A percentile compares a stretch with the other conserved stretches of the same genome.
Evolutionary conservation across 306 rosid species (phyloP).

Genomic region (Acacia confusa): DNA sequence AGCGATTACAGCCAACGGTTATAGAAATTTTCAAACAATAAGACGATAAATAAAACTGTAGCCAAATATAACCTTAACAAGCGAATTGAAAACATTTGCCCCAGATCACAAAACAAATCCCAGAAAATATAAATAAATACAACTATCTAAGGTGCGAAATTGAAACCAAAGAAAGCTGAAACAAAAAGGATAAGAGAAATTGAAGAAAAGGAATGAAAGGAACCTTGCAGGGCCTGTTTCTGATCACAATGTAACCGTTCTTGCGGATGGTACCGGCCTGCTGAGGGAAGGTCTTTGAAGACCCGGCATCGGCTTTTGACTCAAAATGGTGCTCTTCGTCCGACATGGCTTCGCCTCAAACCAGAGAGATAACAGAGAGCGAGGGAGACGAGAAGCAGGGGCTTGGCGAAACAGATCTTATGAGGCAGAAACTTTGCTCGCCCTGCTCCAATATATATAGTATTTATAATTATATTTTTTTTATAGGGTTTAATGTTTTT

Average conservation of each 20-base stretch:
- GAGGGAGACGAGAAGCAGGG: background rate
- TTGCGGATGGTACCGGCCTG: conserved; percentile 73
- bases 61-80: background rate
- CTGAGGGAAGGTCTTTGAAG: conserved; percentile 73
- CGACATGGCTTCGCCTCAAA: conserved; percentile 44
- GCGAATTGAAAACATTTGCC: background rate
- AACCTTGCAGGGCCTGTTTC: conserved; percentile 74
- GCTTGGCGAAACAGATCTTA: background rate
- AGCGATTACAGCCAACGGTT: background rate
- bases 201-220: background rate
- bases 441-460: background rate
- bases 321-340: conserved; percentile 87
- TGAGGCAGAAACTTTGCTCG: background rate
- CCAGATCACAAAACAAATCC: background rate
- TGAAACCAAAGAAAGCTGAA: background rate
- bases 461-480: too few species aligned
- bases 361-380: background rate
- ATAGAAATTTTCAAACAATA: background rate
- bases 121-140: background rate
- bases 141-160: background rate
- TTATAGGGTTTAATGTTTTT: too few species aligned
- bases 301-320: conserved; percentile 78
- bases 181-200: background rate
- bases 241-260: conserved; percentile 71
- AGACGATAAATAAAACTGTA: background rate